Base-by-base conservation (phyloP, 179 eudicot genomes). In the Carnegiea gigantea region DNA sequence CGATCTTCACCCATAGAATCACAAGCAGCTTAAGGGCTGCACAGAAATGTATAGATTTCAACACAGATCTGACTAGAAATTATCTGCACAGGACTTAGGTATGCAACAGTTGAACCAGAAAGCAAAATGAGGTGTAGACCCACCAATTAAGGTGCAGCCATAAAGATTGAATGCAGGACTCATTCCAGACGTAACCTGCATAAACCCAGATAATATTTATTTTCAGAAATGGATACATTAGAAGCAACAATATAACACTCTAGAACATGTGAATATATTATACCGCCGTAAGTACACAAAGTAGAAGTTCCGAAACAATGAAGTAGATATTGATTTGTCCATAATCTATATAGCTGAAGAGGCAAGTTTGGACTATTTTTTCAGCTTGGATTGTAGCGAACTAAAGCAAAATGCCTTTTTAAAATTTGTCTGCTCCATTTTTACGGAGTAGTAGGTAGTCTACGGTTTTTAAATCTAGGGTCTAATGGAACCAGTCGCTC, bases 81-180 rank as follows among this genome's bases (percentile, higher is more conserved):
- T 14, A 70, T 65, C 71, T 65, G 75, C 28, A n/a, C 12, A n/a
- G 18, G 23, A 6, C 23, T 46, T 10, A 33, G 44, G 51, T 24
- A 24, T 8, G 3, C 38, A 23, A 38, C 13, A 68, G 2, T 38
- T 57, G 40, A n/a, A 79, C 2, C 12, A 17, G 64, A 23, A 46
- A 51, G 62, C 54, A 40, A 49, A 36, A 28, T 9, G 75, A 21
- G 68, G 74, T 28, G 74, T 46, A 23, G 71, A 65, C 46, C 28
- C 86, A 96, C 99, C 99, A 60, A 96, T 96, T 81, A 96, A 90
- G 81, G 96, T 92, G 91, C 99, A 94, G 78, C 99, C 99, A 82
- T 94, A 92, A 54, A 90, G 95, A 84, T 96, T 96, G 88, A 96
- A 92, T 46, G 89, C 88, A 82, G 99, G 99, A 83, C 91, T 94